Evolutionary conservation across 1,139 yeast species (phyloP), one percentile per base, ranked within the genome.

Genomic region (Candida tetrigidarum): DNA sequence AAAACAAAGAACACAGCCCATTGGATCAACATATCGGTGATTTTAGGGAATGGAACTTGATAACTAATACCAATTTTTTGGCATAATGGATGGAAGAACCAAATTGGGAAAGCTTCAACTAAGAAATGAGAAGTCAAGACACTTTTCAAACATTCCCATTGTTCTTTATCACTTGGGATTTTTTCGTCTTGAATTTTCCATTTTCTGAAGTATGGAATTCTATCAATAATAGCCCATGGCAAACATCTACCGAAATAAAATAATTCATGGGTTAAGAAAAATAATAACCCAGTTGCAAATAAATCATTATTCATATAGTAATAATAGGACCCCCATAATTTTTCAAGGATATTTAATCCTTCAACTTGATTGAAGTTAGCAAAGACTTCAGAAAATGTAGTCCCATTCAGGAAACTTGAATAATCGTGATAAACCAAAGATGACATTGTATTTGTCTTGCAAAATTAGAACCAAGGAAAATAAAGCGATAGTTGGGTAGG

Each of bases 11-110:
- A 90, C 5, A 86, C 57, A 4, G 79, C 74, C 46, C 91, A 77
- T 64, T 92, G 98, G 40, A 70, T 57, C 23, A 71, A 64, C 72
- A 88, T 82, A 26, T 78, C 77, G 45, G 67, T 68, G 62, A 72
- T 62, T 10, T 77, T 57, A 33, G 97, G 97, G 76, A 92, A 91
- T 15, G 97, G 97, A 7, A 91, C 96, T 39, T 79, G 76, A 56
- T 83, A 80, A 11, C 83, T 69, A 54, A 92, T 86, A 50, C 93
- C 93, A 56, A 90, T 77, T 55, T 74, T 72, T 49, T 84, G 79
- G 69, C 96, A 88, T 58, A 91, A 71, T 45, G 96, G 96, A 65
- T 93, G 97, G 80, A 92, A 92, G 42, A 90, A 84, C 95, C 97
- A 92, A 57, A 92, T 92, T 45, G 97, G 98, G 50, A 93, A 76